Percentiles rank a stretch among this genome's conserved stretches.
Conservation (phyloP, 176 grass and related monocot species). For the Oryza brachyantha region DNA sequence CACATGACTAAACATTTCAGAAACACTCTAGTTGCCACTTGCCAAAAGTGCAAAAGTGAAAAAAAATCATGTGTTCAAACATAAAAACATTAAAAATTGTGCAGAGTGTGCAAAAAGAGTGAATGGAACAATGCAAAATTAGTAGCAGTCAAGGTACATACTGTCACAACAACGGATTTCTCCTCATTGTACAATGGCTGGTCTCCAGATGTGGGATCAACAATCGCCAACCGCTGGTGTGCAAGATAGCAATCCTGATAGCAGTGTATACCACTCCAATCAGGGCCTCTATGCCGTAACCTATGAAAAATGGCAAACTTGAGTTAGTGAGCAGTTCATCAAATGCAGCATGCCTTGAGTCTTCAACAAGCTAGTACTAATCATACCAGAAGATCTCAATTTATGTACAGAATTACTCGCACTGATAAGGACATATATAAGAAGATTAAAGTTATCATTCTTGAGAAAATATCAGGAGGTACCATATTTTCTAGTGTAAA, state of each 20-base stretch:
- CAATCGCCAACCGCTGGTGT: constrained; percentile 86
- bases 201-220: constrained; percentile 90
- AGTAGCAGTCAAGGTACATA: constrained; percentile 38
- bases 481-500: too few species aligned
- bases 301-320: constrained; percentile 34
- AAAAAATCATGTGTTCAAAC: not conserved
- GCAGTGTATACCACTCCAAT: constrained; percentile 93
- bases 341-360: not conserved
- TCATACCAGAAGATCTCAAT: not conserved
- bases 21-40: constrained; percentile 11
- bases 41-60: not conserved
- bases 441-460: too few species aligned
- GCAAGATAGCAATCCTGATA: constrained; percentile 87
- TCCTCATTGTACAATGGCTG: constrained; percentile 95
- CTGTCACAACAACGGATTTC: constrained; percentile 89
- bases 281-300: constrained; percentile 86
- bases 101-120: not conserved
- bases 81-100: not conserved
- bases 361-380: not conserved
- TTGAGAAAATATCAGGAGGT: too few species aligned
- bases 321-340: constrained; percentile 20
- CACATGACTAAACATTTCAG: not conserved
- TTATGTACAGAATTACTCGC: not conserved
- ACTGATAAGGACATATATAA: not conserved
- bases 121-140: not conserved